A percentile compares a stretch with the other conserved stretches of the same genome.
Conservation (phyloP, 2,329 filamentous ascomycete genomes). For the Pseudogymnoascus destructans region DNA sequence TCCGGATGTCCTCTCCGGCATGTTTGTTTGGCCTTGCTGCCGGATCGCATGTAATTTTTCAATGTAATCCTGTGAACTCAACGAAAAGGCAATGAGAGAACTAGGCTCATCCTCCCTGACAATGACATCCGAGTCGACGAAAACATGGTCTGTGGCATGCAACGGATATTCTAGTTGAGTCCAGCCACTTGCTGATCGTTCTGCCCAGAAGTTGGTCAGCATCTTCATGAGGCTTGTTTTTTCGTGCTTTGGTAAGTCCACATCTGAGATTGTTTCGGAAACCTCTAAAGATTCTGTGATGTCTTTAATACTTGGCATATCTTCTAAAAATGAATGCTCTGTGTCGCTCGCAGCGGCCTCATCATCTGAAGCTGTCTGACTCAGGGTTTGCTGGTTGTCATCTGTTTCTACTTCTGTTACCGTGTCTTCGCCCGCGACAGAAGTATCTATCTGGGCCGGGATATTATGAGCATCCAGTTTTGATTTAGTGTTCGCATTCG, state of each 20-base stretch:
- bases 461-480: background rate
- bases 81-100: constrained; percentile 83
- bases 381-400: constrained; percentile 34
- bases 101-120: constrained; percentile 95
- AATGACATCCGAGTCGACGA: constrained; percentile 92
- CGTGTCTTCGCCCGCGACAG: constrained; percentile 21
- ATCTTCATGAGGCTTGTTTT: constrained; percentile 91
- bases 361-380: constrained; percentile 52
- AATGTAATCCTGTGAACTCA: constrained; percentile 79
- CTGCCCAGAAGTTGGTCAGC: constrained; percentile 95
- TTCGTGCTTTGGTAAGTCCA: constrained; percentile 81
- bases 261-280: constrained; percentile 42
- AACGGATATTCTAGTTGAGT: constrained; percentile 83
- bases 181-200: constrained; percentile 93
- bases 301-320: constrained; percentile 49
- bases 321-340: constrained; percentile 56
- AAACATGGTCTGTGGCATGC: constrained; percentile 79
- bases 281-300: constrained; percentile 44
- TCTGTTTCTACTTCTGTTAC: constrained; percentile 30
- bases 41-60: constrained; percentile 62
- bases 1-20: background rate
- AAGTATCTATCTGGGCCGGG: constrained; percentile 19
- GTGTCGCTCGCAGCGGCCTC: constrained; percentile 58
- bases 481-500: background rate
- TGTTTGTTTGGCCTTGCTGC: constrained; percentile 33